Base-by-base conservation (phyloP, 352 stramenopile species). In the Globisporangium spiculum region DNA sequence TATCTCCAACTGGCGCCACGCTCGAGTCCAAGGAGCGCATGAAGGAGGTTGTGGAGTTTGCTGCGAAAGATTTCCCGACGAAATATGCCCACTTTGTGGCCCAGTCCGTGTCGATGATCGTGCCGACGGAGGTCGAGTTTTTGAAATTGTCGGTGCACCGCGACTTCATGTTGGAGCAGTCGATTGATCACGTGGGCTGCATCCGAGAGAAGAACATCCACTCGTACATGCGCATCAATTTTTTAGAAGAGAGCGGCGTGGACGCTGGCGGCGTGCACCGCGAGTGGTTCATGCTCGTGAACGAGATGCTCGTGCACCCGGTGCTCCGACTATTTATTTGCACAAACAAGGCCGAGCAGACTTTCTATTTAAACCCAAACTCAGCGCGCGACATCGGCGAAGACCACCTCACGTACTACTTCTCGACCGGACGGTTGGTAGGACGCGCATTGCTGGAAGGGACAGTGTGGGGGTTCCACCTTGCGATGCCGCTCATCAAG, bases 401-500 rank as follows among this genome's bases (percentile, higher is more conserved):
- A 9, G 78, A 92, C 26, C 80, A 93, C 52, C 66, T 93, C 36
- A 67, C 73, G 14, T 89, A 84, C 64, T 93, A 86, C 55, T 89
- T 81, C 55, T 75, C 80, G 9, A 81, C 79, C 3, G 85, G 84
- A 9, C 77, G 85, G 4, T 69, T 93, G 16, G 75, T 95, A 60
- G 84, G 85, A 2, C 79, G 83, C 1, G 79, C 75, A 2, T 60
- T 92, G 32, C 68, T 93, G 1, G 96, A 99, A 77, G 87, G 94
- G 53, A 88, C 97, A 34, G 77, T 98, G 9, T 92, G 98, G 38
- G 79, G 87, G 30, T 96, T 97, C 52, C 97, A 99, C 69, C 86
- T 99, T 52, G 86, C 96, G 7, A 78, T 96, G 12, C 93, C 97
- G 55, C 76, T 99, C 63, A 97, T 99, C 75, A 99, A 99, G 79